These are phyloP conservation scores for Amylocystis lapponica DNA, from an alignment of 768 basidiomycete species.

Conservation along the genomic window DNA sequence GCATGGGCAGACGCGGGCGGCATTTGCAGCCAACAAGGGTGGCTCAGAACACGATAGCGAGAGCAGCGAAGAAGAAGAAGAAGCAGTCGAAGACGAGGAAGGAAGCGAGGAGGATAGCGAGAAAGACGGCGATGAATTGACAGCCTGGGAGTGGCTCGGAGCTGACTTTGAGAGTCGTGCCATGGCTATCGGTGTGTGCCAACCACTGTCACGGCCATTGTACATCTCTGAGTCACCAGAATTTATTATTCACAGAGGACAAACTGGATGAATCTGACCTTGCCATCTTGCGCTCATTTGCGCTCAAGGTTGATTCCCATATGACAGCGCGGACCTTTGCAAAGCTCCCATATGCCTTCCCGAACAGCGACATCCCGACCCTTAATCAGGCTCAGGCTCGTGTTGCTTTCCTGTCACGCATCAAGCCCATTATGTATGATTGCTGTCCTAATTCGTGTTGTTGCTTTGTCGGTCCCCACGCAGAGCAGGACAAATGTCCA, in stretches of 20 bases:
- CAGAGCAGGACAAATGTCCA: conserved; percentile 7
- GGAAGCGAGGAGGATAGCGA: background rate
- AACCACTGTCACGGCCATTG: no score
- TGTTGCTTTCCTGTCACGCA: conserved; percentile 10
- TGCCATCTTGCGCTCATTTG: conserved; percentile 1
- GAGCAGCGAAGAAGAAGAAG: no score
- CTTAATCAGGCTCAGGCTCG: background rate
- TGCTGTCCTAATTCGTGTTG: conserved; percentile 21
- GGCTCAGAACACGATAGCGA: no score
- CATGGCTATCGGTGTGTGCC: no score
- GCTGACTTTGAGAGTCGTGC: background rate
- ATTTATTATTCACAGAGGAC: background rate
- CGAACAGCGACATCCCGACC: background rate
- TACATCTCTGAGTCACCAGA: no score
- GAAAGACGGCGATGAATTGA: background rate
- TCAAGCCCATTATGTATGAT: conserved; percentile 12
- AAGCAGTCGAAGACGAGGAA: no score
- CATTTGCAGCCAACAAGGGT: no score
- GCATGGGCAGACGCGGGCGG: no score
- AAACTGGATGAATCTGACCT: background rate
- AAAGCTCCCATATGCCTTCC: conserved; percentile 7
- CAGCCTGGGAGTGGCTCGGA: background rate
- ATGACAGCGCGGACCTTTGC: conserved; percentile 1
- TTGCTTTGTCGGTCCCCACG: conserved; percentile 11
- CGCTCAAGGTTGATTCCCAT: conserved; percentile 4